Base-by-base conservation (phyloP, 345 rosid species). In the Corchorus capsularis region DNA sequence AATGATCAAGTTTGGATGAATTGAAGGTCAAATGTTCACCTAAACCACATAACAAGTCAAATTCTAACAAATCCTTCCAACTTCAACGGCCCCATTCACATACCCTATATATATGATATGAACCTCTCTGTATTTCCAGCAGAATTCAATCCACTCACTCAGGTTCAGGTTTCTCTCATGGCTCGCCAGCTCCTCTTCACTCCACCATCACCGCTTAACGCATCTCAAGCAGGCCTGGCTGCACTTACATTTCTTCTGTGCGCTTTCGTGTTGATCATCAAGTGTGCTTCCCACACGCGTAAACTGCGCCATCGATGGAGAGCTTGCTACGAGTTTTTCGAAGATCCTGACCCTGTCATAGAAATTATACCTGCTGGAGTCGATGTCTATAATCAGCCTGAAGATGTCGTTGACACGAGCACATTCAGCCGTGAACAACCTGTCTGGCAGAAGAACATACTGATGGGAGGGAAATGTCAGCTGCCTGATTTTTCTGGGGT, bases 381-480 rank as follows among this genome's bases (percentile, higher is more conserved):
- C 75, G 55, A 74, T 45, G 87, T 41, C 4, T 41, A 63, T 5
- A 77, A 66, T 6, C 83, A 20, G 39, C 66, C 56, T 14, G 72
- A n/a, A 1, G 46, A 65, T 14, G 68, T 73, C 0, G 68, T 73
- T 0, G 80, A 78, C 19, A 80, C 79, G 53, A 81, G 81, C 73
- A 56, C 71, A 57, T 53, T 81, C 35, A 83, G 85, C 66, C 78
- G 86, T 14, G 85, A 84, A 54, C 91, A 82, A 76, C 79, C 92
- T 0, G 82, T 95, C 75, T 93, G 99, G 98, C 89, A 85, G 87
- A 95, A 90, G 86, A 91, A 89, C 81, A 90, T 95, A 75, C 91
- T 93, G 77, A 93, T 95, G 98, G 99, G 97, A 3, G 98, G 90
- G 1, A 93, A 93, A 76, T 95, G 96, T 61, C 93, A 89, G 89